These are phyloP conservation scores for Flammula alnicola DNA, from an alignment of 1,284 basidiomycete genomes.

Conservation along the genomic window DNA sequence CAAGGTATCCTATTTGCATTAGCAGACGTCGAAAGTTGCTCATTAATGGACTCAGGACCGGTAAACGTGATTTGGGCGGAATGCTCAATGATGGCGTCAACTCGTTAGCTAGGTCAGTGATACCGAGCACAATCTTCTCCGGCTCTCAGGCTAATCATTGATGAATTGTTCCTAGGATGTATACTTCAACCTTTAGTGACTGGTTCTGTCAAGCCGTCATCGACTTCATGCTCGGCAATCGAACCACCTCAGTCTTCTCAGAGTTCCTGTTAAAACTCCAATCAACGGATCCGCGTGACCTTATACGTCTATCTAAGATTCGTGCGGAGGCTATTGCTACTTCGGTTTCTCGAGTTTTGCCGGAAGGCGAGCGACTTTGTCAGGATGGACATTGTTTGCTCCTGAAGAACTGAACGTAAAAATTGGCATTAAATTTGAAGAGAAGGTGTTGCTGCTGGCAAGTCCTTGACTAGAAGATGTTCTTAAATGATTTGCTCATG, in stretches of 20 bases:
- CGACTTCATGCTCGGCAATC: conserved; percentile 89
- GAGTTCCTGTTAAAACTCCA: conserved; percentile 89
- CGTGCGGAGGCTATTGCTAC: conserved; percentile 91
- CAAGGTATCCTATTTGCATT: conserved; percentile 53
- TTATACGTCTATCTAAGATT: conserved; percentile 86
- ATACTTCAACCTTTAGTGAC: conserved; percentile 87
- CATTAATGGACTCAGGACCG: conserved; percentile 61
- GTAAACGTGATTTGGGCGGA: conserved; percentile 90
- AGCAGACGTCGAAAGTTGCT: conserved; percentile 13
- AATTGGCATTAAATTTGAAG: conserved; percentile 83
- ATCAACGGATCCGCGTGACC: conserved; percentile 87
- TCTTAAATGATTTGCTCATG: not conserved
- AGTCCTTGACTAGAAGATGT: conserved; percentile 30
- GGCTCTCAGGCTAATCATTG: conserved; percentile 6
- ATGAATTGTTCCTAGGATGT: conserved; percentile 56
- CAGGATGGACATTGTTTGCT: conserved; percentile 92
- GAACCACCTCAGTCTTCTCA: conserved; percentile 84
- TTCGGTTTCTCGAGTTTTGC: conserved; percentile 78
- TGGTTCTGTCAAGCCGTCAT: conserved; percentile 97
- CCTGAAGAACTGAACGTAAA: conserved; percentile 78
- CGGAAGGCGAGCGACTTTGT: conserved; percentile 82
- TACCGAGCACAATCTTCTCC: not conserved
- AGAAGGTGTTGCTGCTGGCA: conserved; percentile 90
- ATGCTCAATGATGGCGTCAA: conserved; percentile 94
- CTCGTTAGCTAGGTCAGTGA: conserved; percentile 73